phyloP scores from a whole-genome alignment of 106 monocot species.

The Chionographis japonica region DNA sequence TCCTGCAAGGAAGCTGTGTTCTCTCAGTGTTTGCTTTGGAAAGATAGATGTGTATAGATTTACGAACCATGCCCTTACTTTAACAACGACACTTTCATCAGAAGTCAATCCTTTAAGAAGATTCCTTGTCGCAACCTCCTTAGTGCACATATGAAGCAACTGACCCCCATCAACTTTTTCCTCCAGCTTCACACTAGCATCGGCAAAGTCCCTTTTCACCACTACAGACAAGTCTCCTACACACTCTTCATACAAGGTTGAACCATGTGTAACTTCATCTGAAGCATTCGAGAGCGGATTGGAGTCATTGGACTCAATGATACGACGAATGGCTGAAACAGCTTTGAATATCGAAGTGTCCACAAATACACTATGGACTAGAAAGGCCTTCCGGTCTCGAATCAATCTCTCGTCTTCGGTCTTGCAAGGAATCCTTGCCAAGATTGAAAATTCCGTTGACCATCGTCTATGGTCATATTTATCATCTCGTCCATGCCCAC shows the following conservation, averaged over 20 bases:
- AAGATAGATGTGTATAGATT: too few species aligned
- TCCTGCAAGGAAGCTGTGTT: slow-evolving; percentile 45
- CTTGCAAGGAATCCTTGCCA: slow-evolving; percentile 68
- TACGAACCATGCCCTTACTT: slow-evolving; percentile 29
- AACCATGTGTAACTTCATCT: slow-evolving; percentile 14
- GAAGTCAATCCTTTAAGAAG: slow-evolving; percentile 89
- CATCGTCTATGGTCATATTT: slow-evolving; percentile 56
- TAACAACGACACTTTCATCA: slow-evolving; percentile 72
- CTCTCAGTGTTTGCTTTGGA: slow-evolving; percentile 4
- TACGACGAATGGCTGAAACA: slow-evolving; percentile 35
- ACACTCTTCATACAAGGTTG: slow-evolving; percentile 44
- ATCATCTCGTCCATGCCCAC: slow-evolving; percentile 48
- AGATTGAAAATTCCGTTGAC: slow-evolving; percentile 69
- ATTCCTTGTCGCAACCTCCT: slow-evolving; percentile 62
- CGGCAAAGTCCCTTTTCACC: slow-evolving; percentile 49
- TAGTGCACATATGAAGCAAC: slow-evolving; percentile 23
- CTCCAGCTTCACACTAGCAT: slow-evolving; percentile 55
- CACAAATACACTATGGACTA: slow-evolving; percentile 75
- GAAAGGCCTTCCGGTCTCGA: slow-evolving; percentile 86
- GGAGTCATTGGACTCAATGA: slow-evolving; percentile 24
- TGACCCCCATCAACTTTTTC: slow-evolving; percentile 62
- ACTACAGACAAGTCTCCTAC: slow-evolving; percentile 62
- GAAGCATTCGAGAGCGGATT: slow-evolving; percentile 6
- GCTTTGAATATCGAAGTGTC: slow-evolving; percentile 75
- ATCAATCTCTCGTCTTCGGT: slow-evolving; percentile 82